Evolutionary conservation across 2,329 filamentous ascomycete genomes (phyloP).

Genomic region (Dryadomyces quercivorus): DNA sequence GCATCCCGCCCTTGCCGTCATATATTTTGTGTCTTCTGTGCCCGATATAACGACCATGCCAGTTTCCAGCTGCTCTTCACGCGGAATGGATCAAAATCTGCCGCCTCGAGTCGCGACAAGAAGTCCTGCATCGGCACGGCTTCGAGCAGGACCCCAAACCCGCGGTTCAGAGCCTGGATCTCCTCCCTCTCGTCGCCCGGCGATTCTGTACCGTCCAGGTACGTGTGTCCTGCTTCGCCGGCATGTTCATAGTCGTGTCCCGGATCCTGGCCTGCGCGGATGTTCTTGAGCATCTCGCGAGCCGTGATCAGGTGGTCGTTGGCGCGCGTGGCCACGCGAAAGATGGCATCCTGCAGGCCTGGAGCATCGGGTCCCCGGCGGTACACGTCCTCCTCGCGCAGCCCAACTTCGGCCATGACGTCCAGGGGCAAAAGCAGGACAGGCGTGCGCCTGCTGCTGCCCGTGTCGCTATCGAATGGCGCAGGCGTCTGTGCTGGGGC

Average conservation of each 20-base stretch:
- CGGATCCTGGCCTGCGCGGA: conserved; percentile 59
- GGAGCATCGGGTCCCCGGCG: conserved; percentile 65
- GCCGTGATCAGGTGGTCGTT: conserved; percentile 94
- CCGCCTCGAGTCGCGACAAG: conserved; percentile 62
- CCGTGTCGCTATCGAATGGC: conserved; percentile 26
- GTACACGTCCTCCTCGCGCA: conserved; percentile 84
- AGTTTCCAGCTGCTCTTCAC: conserved; percentile 64
- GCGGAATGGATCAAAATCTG: conserved; percentile 74
- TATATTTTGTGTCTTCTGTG: conserved; percentile 35
- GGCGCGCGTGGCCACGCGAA: conserved; percentile 81
- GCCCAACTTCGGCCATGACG: conserved; percentile 68
- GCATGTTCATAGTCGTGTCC: conserved; percentile 86
- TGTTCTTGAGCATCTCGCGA: conserved; percentile 75
- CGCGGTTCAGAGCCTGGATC: conserved; percentile 38
- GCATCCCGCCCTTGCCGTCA: conserved; percentile 15
- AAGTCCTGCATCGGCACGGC: conserved; percentile 68
- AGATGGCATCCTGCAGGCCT: conserved; percentile 80
- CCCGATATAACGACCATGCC: conserved; percentile 60
- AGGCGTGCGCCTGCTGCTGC: conserved; percentile 27
- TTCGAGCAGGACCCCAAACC: conserved; percentile 71
- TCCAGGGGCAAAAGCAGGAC: conserved; percentile 73
- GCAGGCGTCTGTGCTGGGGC: conserved; percentile 47
- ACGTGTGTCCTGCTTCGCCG: conserved; percentile 56
- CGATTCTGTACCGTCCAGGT: conserved; percentile 19
- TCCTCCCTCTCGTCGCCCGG: conserved; percentile 26